Conservation (phyloP, 371 early-diverging fungal species). For the Catenaria anguillulae region DNA sequence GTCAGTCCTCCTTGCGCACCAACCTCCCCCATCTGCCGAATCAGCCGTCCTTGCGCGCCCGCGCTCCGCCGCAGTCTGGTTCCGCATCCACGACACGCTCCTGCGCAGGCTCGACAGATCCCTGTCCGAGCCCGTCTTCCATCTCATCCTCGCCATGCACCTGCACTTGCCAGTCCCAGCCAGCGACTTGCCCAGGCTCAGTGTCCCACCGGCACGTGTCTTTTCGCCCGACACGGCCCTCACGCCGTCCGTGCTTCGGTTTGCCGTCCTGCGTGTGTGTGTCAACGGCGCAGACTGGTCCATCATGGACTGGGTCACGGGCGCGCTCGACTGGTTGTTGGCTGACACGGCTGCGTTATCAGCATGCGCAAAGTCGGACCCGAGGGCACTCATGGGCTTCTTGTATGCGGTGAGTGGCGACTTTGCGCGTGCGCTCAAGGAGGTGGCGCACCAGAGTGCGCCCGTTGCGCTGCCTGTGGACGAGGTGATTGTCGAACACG, state of each 20-base stretch:
- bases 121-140: neutral
- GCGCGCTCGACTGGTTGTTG: neutral
- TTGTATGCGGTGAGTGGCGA: neutral
- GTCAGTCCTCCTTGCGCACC: neutral
- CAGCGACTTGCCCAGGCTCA: no score
- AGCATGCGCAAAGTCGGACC: neutral
- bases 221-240: neutral
- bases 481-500: neutral
- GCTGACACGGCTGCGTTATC: neutral
- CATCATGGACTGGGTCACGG: neutral
- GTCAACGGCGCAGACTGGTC: neutral
- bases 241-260: neutral
- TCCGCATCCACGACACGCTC: neutral
- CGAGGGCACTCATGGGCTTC: neutral
- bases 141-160: neutral
- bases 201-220: neutral
- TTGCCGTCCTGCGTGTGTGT: neutral
- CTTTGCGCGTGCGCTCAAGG: neutral
- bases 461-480: neutral
- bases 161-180: neutral
- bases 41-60: neutral
- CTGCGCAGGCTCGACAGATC: neutral
- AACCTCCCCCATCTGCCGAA: neutral
- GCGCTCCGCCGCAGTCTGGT: neutral
- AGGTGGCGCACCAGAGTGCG: no score